Evolutionary conservation across 2,329 filamentous ascomycete genomes (phyloP).

Genomic region (Dryadomyces sulphureus): DNA sequence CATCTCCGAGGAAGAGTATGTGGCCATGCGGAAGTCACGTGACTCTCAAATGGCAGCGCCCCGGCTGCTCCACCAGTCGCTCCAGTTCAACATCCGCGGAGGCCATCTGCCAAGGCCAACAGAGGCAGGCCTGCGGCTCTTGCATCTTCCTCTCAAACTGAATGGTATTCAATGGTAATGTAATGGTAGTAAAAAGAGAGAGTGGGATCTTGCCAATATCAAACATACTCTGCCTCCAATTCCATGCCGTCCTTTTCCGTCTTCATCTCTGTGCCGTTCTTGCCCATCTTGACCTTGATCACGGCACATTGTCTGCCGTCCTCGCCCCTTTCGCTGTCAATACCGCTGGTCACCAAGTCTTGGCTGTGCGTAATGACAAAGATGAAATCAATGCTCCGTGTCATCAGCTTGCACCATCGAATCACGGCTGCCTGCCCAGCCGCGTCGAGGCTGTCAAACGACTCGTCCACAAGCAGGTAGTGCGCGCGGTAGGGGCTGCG

Average conservation of each 20-base stretch:
- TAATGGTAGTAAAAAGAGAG: background rate
- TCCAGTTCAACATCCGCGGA: conserved; percentile 38
- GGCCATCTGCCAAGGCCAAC: conserved; percentile 23
- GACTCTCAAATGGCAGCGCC: conserved; percentile 29
- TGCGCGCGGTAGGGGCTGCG: conserved; percentile 16
- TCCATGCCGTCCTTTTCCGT: too few species aligned
- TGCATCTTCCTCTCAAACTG: conserved; percentile 6
- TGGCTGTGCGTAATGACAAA: background rate
- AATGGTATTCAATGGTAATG: background rate
- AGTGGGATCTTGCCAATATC: too few species aligned
- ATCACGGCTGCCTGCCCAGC: conserved; percentile 16
- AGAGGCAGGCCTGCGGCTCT: background rate
- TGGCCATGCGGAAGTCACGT: conserved; percentile 25
- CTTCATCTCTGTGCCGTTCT: background rate
- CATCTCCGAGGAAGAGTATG: conserved; percentile 26
- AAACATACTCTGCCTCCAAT: too few species aligned
- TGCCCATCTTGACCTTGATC: background rate
- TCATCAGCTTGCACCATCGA: background rate
- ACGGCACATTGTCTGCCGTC: background rate
- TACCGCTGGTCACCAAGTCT: background rate
- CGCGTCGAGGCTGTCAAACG: conserved; percentile 18
- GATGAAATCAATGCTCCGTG: background rate
- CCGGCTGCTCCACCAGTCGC: conserved; percentile 30
- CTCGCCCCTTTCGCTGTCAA: background rate
- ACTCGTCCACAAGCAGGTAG: conserved; percentile 21